Conservation (phyloP, 2,329 filamentous ascomycete species). For the Penicillium sclerotigenum region DNA sequence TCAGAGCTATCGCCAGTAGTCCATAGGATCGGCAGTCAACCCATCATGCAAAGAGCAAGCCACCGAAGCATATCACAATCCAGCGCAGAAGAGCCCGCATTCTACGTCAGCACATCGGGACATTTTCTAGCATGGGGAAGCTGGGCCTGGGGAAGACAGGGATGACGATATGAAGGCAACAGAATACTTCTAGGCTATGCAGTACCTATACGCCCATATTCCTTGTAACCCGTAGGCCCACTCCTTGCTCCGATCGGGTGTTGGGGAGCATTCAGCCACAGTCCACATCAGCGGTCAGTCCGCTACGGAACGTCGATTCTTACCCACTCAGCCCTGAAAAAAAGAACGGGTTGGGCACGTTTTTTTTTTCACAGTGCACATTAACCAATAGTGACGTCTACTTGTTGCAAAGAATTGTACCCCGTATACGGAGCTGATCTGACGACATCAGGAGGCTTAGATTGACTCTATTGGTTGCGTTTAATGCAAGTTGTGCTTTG, state of each 20-base stretch:
- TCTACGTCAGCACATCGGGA: not conserved
- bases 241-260: conserved; percentile 16
- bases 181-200: not conserved
- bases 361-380: not conserved
- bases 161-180: not conserved
- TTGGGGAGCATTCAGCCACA: conserved; percentile 15
- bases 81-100: not conserved
- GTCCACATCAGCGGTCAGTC: conserved; percentile 15
- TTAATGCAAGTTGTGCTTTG: conserved; percentile 1
- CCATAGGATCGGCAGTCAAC: not conserved
- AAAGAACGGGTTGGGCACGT: conserved; percentile 15
- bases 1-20: not conserved
- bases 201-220: not conserved
- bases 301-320: not conserved
- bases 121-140: not conserved
- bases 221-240: not conserved
- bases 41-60: not conserved
- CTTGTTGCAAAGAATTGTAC: not conserved
- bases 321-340: not conserved
- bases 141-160: not conserved
- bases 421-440: conserved; percentile 9
- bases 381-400: conserved; percentile 4
- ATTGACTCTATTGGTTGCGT: conserved; percentile 7
- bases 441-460: conserved; percentile 12
- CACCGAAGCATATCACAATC: not conserved